Evolutionary conservation across 768 basidiomycete species (phyloP).

Genomic region (Lactarius psammicola): DNA sequence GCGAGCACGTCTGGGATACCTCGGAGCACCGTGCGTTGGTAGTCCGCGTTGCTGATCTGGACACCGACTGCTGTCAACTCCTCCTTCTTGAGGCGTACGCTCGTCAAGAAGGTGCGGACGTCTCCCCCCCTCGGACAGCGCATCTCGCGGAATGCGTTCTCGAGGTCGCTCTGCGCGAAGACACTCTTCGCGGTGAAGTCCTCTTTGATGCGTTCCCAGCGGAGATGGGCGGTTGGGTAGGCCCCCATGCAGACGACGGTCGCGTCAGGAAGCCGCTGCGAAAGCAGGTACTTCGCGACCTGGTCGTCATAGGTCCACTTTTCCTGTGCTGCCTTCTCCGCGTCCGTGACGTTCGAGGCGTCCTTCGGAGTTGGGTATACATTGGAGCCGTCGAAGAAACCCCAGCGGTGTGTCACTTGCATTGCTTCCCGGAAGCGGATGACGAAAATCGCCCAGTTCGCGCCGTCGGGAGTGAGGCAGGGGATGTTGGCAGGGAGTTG

Average conservation of each 20-base stretch:
- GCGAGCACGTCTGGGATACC: neutral
- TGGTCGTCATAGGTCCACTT: neutral
- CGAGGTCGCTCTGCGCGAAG: neutral
- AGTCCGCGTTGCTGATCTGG: neutral
- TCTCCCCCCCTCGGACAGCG: neutral
- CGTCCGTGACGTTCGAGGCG: neutral
- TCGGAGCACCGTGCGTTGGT: neutral
- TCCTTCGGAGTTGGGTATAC: neutral
- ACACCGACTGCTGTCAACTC: neutral
- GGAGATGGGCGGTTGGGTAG: neutral
- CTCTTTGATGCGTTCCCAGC: neutral
- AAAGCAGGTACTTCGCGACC: neutral
- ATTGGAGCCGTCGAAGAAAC: neutral
- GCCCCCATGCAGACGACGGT: neutral
- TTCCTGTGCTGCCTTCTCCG: neutral
- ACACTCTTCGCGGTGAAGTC: neutral
- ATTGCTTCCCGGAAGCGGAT: neutral
- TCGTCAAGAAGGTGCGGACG: neutral
- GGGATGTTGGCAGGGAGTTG: neutral
- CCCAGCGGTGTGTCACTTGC: neutral
- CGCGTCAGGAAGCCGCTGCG: neutral
- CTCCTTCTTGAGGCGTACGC: neutral
- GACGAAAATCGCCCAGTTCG: neutral
- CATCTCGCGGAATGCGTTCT: neutral
- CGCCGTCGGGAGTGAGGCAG: neutral